Percentiles rank a stretch among this genome's conserved stretches.
These are phyloP conservation scores for Amanita rubescens DNA, from an alignment of 768 basidiomycete species.

Conservation along the genomic window DNA sequence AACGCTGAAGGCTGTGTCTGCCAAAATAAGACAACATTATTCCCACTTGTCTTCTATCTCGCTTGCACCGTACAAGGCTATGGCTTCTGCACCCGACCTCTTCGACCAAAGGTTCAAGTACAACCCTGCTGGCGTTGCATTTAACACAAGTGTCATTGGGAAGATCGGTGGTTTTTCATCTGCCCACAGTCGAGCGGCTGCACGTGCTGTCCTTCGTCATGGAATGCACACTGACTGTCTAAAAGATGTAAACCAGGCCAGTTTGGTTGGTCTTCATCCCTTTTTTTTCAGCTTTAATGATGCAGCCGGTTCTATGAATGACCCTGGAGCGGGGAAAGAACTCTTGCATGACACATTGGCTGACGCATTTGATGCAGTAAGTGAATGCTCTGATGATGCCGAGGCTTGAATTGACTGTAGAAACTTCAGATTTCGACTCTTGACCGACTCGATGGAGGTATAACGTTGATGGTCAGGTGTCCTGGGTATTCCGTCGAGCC, in stretches of 20 bases:
- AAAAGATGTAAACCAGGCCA: no score
- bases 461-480: slow-evolving; percentile 4
- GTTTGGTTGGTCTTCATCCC: slow-evolving; percentile 9
- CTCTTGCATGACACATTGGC: not conserved
- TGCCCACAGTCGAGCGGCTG: not conserved
- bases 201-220: not conserved
- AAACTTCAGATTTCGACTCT: slow-evolving; percentile 4
- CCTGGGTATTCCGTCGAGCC: not conserved
- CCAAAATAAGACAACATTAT: no score
- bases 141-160: no score
- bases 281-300: not conserved
- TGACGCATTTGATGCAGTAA: slow-evolving; percentile 7
- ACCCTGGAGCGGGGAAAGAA: not conserved
- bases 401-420: not conserved
- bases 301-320: not conserved
- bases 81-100: not conserved
- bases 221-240: not conserved
- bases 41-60: no score
- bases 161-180: not conserved
- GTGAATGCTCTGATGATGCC: not conserved
- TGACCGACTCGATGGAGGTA: slow-evolving; percentile 9
- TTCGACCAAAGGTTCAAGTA: no score
- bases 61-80: no score
- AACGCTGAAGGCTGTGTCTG: no score
- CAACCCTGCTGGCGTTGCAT: no score